Evolutionary conservation across 371 early-diverging fungal genomes (phyloP), one percentile per base, ranked within the genome.

Genomic region (Mortierella sp.): DNA sequence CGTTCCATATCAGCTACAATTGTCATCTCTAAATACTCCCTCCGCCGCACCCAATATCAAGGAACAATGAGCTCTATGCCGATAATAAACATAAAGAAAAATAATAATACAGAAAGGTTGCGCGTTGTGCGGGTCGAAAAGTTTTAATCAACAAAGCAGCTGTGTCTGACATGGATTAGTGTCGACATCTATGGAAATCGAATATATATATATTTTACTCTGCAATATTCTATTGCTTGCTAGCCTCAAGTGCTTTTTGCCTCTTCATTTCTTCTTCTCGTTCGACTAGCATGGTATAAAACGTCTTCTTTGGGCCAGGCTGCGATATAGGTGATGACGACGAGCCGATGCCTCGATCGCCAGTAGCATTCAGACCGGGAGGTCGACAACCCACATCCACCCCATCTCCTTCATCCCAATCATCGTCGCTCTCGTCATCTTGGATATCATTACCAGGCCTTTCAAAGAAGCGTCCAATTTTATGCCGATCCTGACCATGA

Each of bases 391-490:
- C 79, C 7, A 73, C 74, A 32, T 68, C 67, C 0, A 78, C n/a
- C 0, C 79, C 72, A 1, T 76, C 77, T 3, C 72, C 73, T 53
- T 80, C 76, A 32, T 72, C 73, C 70, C 70, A 64, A 49, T 76
- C 74, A 26, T 76, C 76, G 61, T 58, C 65, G 8, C 31, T 26
- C 2, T 55, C 64, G 10, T 28, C 45, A 1, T n/a, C 63, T 19
- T 51, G 23, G 2, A 1, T 28, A 7, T 17, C 54, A 23, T 7
- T 31, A 2, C 40, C 42, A 19, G 31, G 47, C 42, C 31, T 35
- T 4, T 73, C 74, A 61, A 78, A 78, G 67, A 78, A 78, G 9
- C 74, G 68, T 7, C 79, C 79, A 42, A 78, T 78, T 70, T 68
- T 73, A 67, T 78, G 79, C 22, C 74, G 73, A 32, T 78, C 64